phyloP scores from a whole-genome alignment of 2,329 filamentous ascomycete species.

The Epichloe sp. region DNA sequence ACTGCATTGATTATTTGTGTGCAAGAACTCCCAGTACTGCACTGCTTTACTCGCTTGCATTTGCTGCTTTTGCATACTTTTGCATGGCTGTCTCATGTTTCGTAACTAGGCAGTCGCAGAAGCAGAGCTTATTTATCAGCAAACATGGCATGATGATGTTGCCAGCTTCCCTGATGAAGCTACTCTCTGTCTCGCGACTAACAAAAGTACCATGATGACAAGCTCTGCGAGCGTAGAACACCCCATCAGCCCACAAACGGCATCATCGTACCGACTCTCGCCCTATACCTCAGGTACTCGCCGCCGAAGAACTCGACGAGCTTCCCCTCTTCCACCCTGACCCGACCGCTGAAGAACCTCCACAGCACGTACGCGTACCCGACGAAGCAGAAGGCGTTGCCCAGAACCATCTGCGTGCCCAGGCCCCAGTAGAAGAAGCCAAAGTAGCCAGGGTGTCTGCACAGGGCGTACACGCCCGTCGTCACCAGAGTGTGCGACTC shows the following conservation, averaged over 20 bases:
- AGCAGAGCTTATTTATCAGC: no score
- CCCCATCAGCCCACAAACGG: conserved; percentile 41
- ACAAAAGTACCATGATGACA: no score
- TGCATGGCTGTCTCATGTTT: no score
- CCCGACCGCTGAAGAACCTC: conserved; percentile 68
- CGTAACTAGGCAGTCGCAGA: no score
- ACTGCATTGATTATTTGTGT: no score
- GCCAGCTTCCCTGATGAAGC: no score
- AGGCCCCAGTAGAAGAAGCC: conserved; percentile 98
- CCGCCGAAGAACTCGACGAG: conserved; percentile 72
- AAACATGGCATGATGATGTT: no score
- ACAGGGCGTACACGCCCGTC: conserved; percentile 58
- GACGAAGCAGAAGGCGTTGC: conserved; percentile 67
- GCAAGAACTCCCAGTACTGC: no score
- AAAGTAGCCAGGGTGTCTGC: conserved; percentile 89
- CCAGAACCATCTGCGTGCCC: conserved; percentile 84
- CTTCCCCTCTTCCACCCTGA: conserved; percentile 65
- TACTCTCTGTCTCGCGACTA: no score
- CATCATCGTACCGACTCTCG: conserved; percentile 62
- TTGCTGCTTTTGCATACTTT: no score
- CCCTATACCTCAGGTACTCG: conserved; percentile 64
- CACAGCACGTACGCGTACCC: conserved; percentile 67
- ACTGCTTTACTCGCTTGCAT: no score
- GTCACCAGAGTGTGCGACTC: conserved; percentile 69
- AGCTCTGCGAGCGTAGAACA: no score